Evolutionary conservation across 805 yeast species (phyloP).

Genomic region (Candida suzukii): DNA sequence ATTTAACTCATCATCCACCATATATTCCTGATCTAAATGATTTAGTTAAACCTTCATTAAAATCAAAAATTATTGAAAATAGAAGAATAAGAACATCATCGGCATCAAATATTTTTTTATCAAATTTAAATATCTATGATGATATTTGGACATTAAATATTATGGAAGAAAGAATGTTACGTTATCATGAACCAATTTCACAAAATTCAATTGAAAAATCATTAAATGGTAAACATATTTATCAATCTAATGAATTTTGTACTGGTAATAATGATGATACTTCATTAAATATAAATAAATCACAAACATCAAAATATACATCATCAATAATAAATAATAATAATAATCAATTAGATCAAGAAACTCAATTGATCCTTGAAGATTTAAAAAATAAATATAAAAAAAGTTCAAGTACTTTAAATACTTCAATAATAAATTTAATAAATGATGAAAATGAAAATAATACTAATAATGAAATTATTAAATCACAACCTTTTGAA

Average conservation of each 20-base stretch:
- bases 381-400: not conserved
- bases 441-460: not conserved
- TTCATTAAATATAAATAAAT: not conserved
- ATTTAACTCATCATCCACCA: constrained; percentile 18
- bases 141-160: constrained; percentile 17
- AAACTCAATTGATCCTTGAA: not conserved
- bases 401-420: not conserved
- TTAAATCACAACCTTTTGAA: not conserved
- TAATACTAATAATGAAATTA: not conserved
- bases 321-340: not conserved
- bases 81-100: constrained; percentile 21
- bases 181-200: constrained; percentile 28
- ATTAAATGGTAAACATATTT: constrained; percentile 27
- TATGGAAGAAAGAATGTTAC: constrained; percentile 30
- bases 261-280: not conserved
- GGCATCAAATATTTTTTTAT: no score
- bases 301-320: not conserved
- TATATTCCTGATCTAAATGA: constrained; percentile 8
- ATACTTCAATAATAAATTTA: not conserved
- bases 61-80: constrained; percentile 21
- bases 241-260: constrained; percentile 5
- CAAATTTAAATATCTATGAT: no score
- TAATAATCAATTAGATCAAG: not conserved
- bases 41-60: constrained; percentile 16
- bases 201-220: constrained; percentile 20